A percentile compares a stretch with the other conserved stretches of the same genome.
These are phyloP conservation scores for Henckelia pumila DNA, from an alignment of 257 asterid species.

Conservation along the genomic window DNA sequence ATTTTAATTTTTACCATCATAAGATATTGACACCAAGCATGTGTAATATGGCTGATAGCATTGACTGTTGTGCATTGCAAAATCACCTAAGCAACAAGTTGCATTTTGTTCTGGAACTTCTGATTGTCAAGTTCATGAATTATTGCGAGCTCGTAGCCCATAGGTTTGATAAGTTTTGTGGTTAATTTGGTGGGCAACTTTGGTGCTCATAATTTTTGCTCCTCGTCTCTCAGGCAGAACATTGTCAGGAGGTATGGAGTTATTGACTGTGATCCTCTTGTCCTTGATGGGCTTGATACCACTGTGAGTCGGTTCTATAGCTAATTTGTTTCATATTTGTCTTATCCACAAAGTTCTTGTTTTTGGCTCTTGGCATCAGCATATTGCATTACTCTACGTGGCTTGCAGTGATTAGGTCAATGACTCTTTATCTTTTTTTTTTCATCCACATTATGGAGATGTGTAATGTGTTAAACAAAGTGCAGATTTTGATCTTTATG, in stretches of 20 bases:
- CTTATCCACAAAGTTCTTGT: constrained; percentile 10
- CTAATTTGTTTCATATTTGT: constrained; percentile 12
- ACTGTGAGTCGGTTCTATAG: constrained; percentile 54
- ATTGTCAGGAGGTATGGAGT: constrained; percentile 76
- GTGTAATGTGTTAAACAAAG: background rate
- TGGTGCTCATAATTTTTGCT: background rate
- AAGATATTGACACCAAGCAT: background rate
- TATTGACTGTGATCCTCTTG: constrained; percentile 90
- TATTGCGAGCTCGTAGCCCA: background rate
- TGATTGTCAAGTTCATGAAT: constrained; percentile 14
- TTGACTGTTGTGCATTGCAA: constrained; percentile 11
- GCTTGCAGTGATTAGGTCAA: constrained; percentile 15
- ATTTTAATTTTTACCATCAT: constrained; percentile 9
- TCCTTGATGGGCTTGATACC: constrained; percentile 75
- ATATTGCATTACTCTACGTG: background rate
- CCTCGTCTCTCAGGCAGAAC: constrained; percentile 50
- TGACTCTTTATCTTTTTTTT: background rate
- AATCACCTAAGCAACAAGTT: background rate
- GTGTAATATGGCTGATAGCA: background rate
- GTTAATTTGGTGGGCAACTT: background rate
- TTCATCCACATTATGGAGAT: background rate
- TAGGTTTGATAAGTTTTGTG: background rate
- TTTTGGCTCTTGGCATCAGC: constrained; percentile 11
- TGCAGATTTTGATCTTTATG: constrained; percentile 11
- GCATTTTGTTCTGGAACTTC: constrained; percentile 1